phyloP scores from a whole-genome alignment of 1,284 basidiomycete species.

The Microbotryomycetes sp. region DNA sequence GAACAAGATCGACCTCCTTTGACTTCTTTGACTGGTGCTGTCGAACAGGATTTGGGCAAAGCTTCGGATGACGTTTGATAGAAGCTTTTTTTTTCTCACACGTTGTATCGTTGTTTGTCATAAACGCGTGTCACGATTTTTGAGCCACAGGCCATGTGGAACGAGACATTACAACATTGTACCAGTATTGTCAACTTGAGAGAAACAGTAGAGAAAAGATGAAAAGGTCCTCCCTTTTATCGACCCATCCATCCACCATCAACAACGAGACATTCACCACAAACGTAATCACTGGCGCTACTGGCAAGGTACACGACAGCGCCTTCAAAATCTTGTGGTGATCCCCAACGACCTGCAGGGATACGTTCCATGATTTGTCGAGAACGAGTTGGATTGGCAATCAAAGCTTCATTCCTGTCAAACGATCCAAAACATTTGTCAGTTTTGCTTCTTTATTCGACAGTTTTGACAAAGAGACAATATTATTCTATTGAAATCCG shows the following conservation, averaged over 20 bases:
- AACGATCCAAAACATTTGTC: too few species aligned
- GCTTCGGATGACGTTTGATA: background rate
- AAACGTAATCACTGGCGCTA: conserved; percentile 78
- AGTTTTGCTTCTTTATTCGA: too few species aligned
- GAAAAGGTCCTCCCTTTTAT: conserved; percentile 10
- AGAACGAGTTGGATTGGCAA: conserved; percentile 64
- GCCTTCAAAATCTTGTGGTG: conserved; percentile 81
- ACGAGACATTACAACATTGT: too few species aligned
- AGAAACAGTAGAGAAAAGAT: too few species aligned
- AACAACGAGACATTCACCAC: conserved; percentile 59
- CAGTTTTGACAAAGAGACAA: background rate
- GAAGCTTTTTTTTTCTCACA: background rate
- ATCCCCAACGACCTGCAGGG: conserved; percentile 84
- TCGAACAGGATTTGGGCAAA: background rate
- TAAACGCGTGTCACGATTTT: too few species aligned
- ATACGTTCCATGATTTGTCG: conserved; percentile 88
- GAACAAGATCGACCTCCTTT: background rate
- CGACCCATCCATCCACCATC: conserved; percentile 40
- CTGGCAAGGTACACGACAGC: conserved; percentile 85
- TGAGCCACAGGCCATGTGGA: too few species aligned
- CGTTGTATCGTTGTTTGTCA: too few species aligned
- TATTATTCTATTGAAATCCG: too few species aligned
- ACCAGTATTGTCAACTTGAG: too few species aligned
- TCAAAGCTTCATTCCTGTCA: conserved; percentile 59
- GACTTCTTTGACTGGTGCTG: background rate